Conservation (phyloP, 192 early-diverging fungal species). For the Phycomyces blakesleeanus region DNA sequence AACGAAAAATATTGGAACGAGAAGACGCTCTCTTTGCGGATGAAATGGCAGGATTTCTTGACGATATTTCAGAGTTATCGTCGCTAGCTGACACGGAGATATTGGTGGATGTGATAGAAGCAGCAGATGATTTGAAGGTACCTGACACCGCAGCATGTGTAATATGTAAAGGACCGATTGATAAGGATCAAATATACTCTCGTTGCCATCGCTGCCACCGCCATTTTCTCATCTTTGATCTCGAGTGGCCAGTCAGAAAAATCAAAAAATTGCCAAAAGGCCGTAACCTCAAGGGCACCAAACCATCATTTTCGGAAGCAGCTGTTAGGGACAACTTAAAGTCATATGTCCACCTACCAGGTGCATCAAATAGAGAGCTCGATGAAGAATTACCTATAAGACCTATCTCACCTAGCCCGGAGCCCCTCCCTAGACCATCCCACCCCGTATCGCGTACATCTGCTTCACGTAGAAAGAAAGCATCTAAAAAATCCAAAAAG, state of each 20-base stretch:
- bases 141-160: not conserved
- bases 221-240: conserved; percentile 22
- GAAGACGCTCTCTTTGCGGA: not conserved
- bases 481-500: too few relatives aligned
- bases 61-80: not conserved
- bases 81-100: not conserved
- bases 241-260: conserved; percentile 27
- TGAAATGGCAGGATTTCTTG: not conserved
- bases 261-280: not conserved
- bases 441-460: too few relatives aligned
- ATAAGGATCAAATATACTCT: conserved; percentile 9
- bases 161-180: not conserved
- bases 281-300: not conserved
- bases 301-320: too few relatives aligned
- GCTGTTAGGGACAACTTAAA: too few relatives aligned
- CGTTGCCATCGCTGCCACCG: conserved; percentile 30
- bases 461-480: too few relatives aligned
- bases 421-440: too few relatives aligned
- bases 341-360: too few relatives aligned
- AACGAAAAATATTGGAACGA: not conserved
- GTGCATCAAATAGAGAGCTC: too few relatives aligned
- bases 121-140: too few relatives aligned
- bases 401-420: too few relatives aligned
- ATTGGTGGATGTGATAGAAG: too few relatives aligned
- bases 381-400: too few relatives aligned